phyloP scores from a whole-genome alignment of 208 protist genomes.

The Kentomonas sorsogonicus region DNA sequence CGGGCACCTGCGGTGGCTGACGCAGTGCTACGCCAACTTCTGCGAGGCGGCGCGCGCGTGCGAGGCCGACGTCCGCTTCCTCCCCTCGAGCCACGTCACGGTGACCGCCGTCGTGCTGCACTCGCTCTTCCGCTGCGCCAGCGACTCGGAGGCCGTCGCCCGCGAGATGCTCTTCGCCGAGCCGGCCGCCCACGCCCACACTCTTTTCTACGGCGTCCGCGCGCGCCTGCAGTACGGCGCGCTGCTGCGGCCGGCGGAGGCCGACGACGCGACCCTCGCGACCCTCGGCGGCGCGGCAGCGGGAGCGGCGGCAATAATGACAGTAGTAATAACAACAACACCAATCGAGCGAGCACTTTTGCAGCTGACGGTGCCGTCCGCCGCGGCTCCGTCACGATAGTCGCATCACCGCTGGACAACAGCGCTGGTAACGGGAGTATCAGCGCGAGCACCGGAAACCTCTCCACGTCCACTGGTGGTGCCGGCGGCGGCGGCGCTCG shows the following conservation, averaged over 20 bases:
- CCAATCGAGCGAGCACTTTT: too few species aligned
- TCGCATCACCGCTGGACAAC: too few species aligned
- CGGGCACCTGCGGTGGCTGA: slow-evolving; percentile 42
- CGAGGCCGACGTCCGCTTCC: slow-evolving; percentile 9
- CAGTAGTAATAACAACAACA: too few species aligned
- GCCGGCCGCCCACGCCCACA: too few species aligned
- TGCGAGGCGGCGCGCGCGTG: slow-evolving; percentile 38
- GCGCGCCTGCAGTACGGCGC: slow-evolving; percentile 44
- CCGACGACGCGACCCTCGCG: slow-evolving; percentile 19
- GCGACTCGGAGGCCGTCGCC: slow-evolving; percentile 56
- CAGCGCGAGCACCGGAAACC: too few species aligned
- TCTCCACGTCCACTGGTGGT: too few species aligned
- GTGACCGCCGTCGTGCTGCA: slow-evolving; percentile 37
- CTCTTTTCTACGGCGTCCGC: slow-evolving; percentile 70
- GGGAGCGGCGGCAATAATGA: too few species aligned
- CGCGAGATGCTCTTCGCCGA: slow-evolving; percentile 59
- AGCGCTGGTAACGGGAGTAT: too few species aligned
- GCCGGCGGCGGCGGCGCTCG: too few species aligned
- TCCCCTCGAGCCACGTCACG: slow-evolving; percentile 30
- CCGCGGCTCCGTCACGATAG: too few species aligned
- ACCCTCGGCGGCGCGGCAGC: neutral
- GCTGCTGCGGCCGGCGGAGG: slow-evolving; percentile 42
- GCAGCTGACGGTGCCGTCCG: too few species aligned
- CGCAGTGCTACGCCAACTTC: slow-evolving; percentile 40
- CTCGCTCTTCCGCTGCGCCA: slow-evolving; percentile 48